Evolutionary conservation across 2,329 filamentous ascomycete species (phyloP).

Genomic region (Ceratocystis albifundus): DNA sequence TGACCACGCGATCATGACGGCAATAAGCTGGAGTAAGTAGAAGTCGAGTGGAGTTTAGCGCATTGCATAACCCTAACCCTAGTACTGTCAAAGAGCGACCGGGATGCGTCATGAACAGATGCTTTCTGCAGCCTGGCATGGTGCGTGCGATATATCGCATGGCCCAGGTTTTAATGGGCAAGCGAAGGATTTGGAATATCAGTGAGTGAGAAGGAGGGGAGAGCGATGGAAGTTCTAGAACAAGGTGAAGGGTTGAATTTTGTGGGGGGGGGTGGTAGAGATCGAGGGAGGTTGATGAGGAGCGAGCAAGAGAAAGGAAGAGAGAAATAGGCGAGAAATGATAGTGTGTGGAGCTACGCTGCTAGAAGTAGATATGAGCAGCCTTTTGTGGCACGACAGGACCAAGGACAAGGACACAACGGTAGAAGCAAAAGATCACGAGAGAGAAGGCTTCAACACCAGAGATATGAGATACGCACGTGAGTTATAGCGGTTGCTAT

Average conservation of each 20-base stretch:
- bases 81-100: not conserved
- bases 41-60: not conserved
- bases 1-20: not conserved
- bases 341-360: not conserved
- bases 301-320: not conserved
- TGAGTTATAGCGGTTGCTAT: not conserved
- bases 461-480: not conserved
- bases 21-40: not conserved
- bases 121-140: conserved; percentile 1
- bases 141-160: conserved; percentile 6
- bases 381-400: not conserved
- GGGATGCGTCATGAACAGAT: not conserved
- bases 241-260: not conserved
- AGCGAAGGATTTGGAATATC: not conserved
- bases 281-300: not conserved
- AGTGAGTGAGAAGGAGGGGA: not conserved
- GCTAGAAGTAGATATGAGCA: not conserved
- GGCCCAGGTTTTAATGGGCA: conserved; percentile 1
- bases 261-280: conserved; percentile 4
- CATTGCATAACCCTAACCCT: too few relatives aligned
- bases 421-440: not conserved
- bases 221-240: conserved; percentile 7
- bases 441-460: too few relatives aligned
- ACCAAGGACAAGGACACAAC: not conserved
- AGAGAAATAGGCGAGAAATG: not conserved